Evolutionary conservation across 2,329 filamentous ascomycete species (phyloP), one percentile per base, ranked within the genome.

Genomic region (Didymella lethalis): DNA sequence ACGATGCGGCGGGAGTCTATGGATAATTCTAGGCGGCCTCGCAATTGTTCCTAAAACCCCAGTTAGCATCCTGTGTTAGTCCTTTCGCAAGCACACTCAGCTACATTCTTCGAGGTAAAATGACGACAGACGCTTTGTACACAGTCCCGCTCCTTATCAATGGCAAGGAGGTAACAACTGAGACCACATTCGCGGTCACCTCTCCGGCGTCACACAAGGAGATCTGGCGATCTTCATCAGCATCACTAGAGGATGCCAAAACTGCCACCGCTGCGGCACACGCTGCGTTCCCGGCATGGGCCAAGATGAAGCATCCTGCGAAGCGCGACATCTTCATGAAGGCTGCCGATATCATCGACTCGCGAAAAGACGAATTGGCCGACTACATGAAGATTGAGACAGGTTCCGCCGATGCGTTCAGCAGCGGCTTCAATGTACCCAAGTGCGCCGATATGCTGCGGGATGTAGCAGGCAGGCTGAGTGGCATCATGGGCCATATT

Each of bases 261-360:
- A 81, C 85, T 63, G 88, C 88, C 28, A 77, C 84, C 18, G 77
- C 79, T 10, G 84, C 88, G 10, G 90, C 91, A 0, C 80, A 87
- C n/a, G 80, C 81, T 14, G 91, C 92, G 1, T 89, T 91, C 75
- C 84, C 84, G 43, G 78, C 83, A 58, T 96, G 92, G 92, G 82
- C 84, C 43, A 85, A 84, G 64, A 85, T 85, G 2, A 86, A 85
- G 45, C 85, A 88, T 1, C 71, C 80, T 25, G 72, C 82, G 25
- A 88, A 90, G 38, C 87, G 90, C 34, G 85, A 89, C 64, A 86
- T 96, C 63, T 82, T 96, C 58, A 79, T 90, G 57, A 87, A 86
- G 72, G 88, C 90, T 0, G 88, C 89, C 10, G 85, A 88, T 8
- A 77, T 93, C 48, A 79, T 93, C 60, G 80, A 85, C 40, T 76